A percentile compares a stretch with the other conserved stretches of the same genome.
Evolutionary conservation across 805 yeast species (phyloP).

Genomic region (Cyberlindnera subsufficiens): DNA sequence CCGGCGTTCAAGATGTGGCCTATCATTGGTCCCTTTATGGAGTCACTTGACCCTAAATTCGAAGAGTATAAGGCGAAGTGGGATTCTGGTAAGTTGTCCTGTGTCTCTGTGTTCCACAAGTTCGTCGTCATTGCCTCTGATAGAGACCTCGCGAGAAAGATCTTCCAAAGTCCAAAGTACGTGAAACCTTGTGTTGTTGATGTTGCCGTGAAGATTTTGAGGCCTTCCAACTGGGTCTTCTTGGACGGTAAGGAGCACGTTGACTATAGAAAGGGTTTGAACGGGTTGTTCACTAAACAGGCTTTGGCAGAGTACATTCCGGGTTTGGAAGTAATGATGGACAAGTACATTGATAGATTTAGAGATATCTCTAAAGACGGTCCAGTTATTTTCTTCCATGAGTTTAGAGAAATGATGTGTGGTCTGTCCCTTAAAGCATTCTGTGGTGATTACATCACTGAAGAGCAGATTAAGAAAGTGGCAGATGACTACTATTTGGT

Average conservation of each 20-base stretch:
- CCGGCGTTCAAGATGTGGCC: constrained; percentile 90
- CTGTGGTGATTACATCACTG: constrained; percentile 93
- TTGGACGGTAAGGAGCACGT: constrained; percentile 92
- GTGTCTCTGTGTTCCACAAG: constrained; percentile 97
- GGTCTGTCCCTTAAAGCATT: constrained; percentile 89
- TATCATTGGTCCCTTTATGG: constrained; percentile 92
- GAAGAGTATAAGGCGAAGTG: constrained; percentile 90
- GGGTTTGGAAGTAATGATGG: constrained; percentile 78
- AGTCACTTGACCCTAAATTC: constrained; percentile 91
- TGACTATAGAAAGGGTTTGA: constrained; percentile 87
- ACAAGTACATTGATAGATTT: constrained; percentile 68
- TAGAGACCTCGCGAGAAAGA: constrained; percentile 83
- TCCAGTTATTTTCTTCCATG: constrained; percentile 79
- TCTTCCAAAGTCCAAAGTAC: constrained; percentile 75
- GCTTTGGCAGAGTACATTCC: constrained; percentile 86
- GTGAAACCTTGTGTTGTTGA: constrained; percentile 98
- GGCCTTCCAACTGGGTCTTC: constrained; percentile 98
- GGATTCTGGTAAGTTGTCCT: constrained; percentile 90
- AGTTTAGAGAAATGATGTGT: constrained; percentile 93
- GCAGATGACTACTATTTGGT: constrained; percentile 90
- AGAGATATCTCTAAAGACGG: constrained; percentile 52
- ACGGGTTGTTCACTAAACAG: constrained; percentile 78
- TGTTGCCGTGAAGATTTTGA: constrained; percentile 86
- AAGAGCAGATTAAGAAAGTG: constrained; percentile 79
- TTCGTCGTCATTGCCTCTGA: constrained; percentile 91